Evolutionary conservation across 805 yeast species (phyloP).

Genomic region (Ogataea minuta): DNA sequence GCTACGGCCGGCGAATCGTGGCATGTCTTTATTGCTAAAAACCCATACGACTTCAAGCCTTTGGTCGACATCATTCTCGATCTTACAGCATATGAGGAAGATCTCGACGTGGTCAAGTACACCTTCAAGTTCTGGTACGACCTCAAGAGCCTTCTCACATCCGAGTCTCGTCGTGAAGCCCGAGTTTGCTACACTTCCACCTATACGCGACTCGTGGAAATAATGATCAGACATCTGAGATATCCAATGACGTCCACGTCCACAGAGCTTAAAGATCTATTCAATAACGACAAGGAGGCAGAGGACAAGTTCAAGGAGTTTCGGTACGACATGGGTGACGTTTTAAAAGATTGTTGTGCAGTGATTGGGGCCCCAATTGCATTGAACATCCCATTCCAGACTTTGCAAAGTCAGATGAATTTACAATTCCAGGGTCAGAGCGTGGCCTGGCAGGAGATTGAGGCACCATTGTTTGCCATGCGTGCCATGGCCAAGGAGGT

Average conservation of each 20-base stretch:
- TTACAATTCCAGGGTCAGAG: constrained; percentile 35
- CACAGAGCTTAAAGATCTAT: constrained; percentile 44
- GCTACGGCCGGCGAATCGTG: constrained; percentile 95
- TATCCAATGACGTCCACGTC: constrained; percentile 56
- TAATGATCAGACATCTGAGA: constrained; percentile 65
- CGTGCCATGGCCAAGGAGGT: constrained; percentile 95
- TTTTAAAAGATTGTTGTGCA: constrained; percentile 91
- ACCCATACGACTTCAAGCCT: constrained; percentile 66
- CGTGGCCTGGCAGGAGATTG: constrained; percentile 79
- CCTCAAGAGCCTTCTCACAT: constrained; percentile 66
- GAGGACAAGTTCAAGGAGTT: constrained; percentile 93
- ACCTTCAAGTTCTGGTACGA: constrained; percentile 92
- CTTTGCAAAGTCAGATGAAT: constrained; percentile 44
- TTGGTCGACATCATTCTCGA: constrained; percentile 71
- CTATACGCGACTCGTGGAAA: constrained; percentile 55
- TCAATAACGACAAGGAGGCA: constrained; percentile 68
- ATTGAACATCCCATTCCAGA: constrained; percentile 64
- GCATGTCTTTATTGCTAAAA: constrained; percentile 80
- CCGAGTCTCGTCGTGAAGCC: constrained; percentile 57
- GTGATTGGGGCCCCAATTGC: constrained; percentile 79
- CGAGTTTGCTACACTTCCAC: constrained; percentile 49
- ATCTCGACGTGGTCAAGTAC: constrained; percentile 83
- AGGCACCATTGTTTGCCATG: constrained; percentile 85
- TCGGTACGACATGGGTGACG: constrained; percentile 96
- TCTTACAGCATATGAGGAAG: constrained; percentile 71